Evolutionary conservation across 257 asterid species (phyloP), one percentile per base, ranked within the genome.

Genomic region (Solanum peruvianum): DNA sequence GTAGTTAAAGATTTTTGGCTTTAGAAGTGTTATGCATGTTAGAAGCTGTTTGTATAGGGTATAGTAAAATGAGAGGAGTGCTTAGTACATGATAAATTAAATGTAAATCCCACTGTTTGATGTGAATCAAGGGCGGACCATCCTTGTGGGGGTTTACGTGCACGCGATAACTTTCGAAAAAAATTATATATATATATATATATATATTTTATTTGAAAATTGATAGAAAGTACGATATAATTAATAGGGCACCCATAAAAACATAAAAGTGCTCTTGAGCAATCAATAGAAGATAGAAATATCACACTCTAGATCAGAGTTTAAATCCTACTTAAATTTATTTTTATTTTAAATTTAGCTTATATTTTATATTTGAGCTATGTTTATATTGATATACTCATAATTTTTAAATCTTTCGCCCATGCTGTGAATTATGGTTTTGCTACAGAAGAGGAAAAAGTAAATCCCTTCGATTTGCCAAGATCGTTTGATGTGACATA

Each of bases 241-340:
- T 33, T 0, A 33, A 4, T 0, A 33, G 1, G 3, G 5, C 35
- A 33, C 5, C 0, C 5, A 33, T 33, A 33, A 33, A 33, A 33
- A 4, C 1, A 33, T 33, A 33, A 0, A 33, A 33, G 0, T 33
- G 5, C 0, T 33, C 5, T 33, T 33, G 5, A 0, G 1, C 35
- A 33, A 33, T 33, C 4, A 0, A 33, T 33, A 33, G 5, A 33
- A 3, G 35, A 33, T 33, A 33, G 5, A 33, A 1, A 33, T 33
- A 33, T 33, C 5, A 33, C 35, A 33, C 35, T 33, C 1, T 33
- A 33, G 1, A 33, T 33, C 1, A 33, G 5, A 0, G 1, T 4
- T 33, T 0, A 0, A 33, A 0, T 33, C 35, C 35, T 0, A 1
- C 5, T 4, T 33, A 3, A 33, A 0, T 0, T 33, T 33, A 33